phyloP scores from a whole-genome alignment of 2,329 filamentous ascomycete genomes.

The Colletotrichum costaricense region DNA sequence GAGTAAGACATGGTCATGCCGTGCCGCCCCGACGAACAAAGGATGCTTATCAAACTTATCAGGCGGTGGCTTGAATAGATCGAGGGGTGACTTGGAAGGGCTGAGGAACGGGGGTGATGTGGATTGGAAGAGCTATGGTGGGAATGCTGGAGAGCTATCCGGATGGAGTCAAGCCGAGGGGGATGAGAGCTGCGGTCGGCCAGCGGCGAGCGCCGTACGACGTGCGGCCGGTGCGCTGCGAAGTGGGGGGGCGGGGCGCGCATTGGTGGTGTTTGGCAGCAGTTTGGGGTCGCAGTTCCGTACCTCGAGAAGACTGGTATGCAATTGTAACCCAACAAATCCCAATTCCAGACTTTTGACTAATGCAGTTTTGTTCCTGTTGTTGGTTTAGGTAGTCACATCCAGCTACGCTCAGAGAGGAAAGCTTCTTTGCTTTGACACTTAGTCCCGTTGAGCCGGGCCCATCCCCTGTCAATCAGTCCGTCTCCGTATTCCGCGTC shows the following conservation, averaged over 20 bases:
- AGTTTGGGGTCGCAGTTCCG: background rate
- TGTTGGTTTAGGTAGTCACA: background rate
- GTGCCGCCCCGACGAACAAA: background rate
- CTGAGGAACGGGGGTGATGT: background rate
- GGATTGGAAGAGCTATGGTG: background rate
- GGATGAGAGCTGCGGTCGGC: conserved; percentile 8
- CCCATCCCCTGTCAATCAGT: background rate
- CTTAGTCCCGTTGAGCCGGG: background rate
- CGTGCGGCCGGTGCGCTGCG: conserved; percentile 28
- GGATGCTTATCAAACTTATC: background rate
- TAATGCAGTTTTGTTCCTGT: background rate
- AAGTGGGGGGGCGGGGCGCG: background rate
- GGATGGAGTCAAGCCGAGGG: background rate
- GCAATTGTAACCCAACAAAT: background rate
- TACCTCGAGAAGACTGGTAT: background rate
- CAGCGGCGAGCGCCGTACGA: conserved; percentile 38
- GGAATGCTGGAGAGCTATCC: background rate
- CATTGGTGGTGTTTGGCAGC: background rate
- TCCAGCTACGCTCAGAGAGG: background rate
- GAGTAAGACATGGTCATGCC: background rate
- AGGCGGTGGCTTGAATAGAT: background rate
- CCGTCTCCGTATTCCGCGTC: background rate
- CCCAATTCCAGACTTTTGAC: background rate
- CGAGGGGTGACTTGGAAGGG: background rate
- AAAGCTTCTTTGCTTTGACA: background rate